Conservation (phyloP, 2,329 filamentous ascomycete genomes). For the Aspergillus amoenus region DNA sequence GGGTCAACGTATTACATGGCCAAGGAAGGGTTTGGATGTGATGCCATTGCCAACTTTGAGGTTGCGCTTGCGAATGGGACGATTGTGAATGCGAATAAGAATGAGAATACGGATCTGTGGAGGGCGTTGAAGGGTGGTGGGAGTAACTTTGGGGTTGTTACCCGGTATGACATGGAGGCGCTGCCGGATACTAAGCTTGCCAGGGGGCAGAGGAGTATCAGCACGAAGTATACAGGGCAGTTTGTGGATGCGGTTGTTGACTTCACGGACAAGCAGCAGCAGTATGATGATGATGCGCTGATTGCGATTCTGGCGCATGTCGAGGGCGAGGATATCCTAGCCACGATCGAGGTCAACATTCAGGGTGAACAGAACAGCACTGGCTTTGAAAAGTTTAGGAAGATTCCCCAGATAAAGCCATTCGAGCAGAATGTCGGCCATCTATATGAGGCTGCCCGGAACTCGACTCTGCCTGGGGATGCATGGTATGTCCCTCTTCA, state of each 20-base stretch:
- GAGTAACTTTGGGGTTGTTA: not conserved
- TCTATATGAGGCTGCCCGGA: not conserved
- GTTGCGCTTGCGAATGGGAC: not conserved
- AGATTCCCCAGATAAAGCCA: not conserved
- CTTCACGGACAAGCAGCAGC: not conserved
- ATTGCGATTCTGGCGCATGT: not conserved
- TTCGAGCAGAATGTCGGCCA: not conserved
- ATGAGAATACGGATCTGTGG: not conserved
- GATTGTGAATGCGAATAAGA: not conserved
- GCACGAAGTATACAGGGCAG: not conserved
- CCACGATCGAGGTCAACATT: not conserved
- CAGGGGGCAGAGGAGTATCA: not conserved
- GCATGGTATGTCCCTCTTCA: not conserved
- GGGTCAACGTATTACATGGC: not conserved
- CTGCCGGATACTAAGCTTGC: not conserved
- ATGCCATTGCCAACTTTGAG: not conserved
- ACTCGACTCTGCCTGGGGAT: not conserved
- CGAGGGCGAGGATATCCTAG: not conserved
- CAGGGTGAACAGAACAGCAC: not conserved
- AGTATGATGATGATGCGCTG: not conserved
- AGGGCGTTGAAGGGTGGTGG: not conserved
- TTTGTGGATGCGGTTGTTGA: not conserved
- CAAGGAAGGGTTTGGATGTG: not conserved
- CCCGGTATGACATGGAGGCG: not conserved
- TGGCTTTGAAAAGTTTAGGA: not conserved